Evolutionary conservation across 306 rosid genomes (phyloP).

Genomic region (Rosa rugosa): DNA sequence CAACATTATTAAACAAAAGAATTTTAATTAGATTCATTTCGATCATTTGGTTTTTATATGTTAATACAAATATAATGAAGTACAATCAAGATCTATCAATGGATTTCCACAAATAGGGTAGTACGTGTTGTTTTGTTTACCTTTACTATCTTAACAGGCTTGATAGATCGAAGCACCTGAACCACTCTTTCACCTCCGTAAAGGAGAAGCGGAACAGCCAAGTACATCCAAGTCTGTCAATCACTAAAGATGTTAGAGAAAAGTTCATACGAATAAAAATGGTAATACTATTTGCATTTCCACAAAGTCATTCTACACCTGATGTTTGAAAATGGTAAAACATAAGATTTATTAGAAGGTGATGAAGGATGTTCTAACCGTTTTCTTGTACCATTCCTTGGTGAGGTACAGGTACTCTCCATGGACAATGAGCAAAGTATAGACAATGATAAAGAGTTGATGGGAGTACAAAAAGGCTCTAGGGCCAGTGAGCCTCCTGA

Average conservation of each 20-base stretch:
- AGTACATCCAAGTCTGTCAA: conserved; percentile 24
- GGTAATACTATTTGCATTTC: background rate
- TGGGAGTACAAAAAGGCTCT: conserved; percentile 75
- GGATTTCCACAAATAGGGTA: background rate
- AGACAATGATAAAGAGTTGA: conserved; percentile 65
- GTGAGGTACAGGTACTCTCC: conserved; percentile 54
- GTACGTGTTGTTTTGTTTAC: background rate
- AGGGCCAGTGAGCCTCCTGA: conserved; percentile 57
- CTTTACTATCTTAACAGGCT: conserved; percentile 18
- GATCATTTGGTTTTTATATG: background rate
- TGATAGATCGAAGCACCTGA: conserved; percentile 1
- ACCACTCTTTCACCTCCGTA: conserved; percentile 20
- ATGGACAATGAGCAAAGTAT: conserved; percentile 51
- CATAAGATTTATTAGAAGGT: background rate
- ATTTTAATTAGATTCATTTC: no score
- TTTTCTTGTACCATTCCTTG: conserved; percentile 60
- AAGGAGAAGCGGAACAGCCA: conserved; percentile 18
- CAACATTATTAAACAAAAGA: background rate
- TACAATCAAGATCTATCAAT: background rate
- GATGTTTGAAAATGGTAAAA: background rate
- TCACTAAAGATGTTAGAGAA: background rate
- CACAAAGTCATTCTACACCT: no score
- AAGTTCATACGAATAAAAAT: background rate
- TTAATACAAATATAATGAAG: background rate
- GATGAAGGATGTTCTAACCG: conserved; percentile 41